Evolutionary conservation across 2,329 filamentous ascomycete species (phyloP).

Genomic region (Cladosporium oxysporum): DNA sequence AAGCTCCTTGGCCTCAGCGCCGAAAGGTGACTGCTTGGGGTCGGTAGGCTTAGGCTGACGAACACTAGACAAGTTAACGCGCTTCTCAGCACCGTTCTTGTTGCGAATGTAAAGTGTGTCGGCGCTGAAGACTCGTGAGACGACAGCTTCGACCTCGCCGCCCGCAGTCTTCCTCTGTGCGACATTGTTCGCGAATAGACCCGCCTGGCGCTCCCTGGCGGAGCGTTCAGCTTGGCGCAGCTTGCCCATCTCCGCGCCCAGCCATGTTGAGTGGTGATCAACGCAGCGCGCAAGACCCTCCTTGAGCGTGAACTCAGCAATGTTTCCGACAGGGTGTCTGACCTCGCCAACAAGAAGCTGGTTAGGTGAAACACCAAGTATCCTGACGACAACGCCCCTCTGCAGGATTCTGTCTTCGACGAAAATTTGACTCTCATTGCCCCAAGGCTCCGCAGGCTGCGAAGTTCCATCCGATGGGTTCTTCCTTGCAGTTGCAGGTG

Average conservation of each 20-base stretch:
- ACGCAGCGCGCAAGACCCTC: constrained; percentile 89
- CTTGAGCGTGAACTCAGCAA: constrained; percentile 86
- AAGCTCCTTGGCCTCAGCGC: constrained; percentile 94
- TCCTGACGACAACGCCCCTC: constrained; percentile 76
- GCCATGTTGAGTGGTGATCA: constrained; percentile 91
- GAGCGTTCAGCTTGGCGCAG: constrained; percentile 84
- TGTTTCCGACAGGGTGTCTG: constrained; percentile 83
- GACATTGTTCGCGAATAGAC: constrained; percentile 79
- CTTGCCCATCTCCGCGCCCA: constrained; percentile 83
- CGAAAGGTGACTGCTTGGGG: constrained; percentile 82
- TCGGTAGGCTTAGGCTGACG: constrained; percentile 89
- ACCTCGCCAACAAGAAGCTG: constrained; percentile 87
- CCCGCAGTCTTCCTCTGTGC: constrained; percentile 63
- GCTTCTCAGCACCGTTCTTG: constrained; percentile 83
- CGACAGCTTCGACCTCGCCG: constrained; percentile 74
- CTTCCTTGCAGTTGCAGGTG: constrained; percentile 84
- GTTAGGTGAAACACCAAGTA: constrained; percentile 86
- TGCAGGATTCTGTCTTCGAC: constrained; percentile 86
- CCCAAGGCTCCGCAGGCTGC: constrained; percentile 83
- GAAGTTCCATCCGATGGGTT: constrained; percentile 76
- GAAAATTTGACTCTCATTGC: constrained; percentile 84
- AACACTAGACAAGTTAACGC: constrained; percentile 88
- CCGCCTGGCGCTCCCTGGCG: constrained; percentile 74
- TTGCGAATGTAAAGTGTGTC: constrained; percentile 86
- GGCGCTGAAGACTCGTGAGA: constrained; percentile 81